phyloP scores from a whole-genome alignment of 805 yeast species.

The Metschnikowia amazonensis region DNA sequence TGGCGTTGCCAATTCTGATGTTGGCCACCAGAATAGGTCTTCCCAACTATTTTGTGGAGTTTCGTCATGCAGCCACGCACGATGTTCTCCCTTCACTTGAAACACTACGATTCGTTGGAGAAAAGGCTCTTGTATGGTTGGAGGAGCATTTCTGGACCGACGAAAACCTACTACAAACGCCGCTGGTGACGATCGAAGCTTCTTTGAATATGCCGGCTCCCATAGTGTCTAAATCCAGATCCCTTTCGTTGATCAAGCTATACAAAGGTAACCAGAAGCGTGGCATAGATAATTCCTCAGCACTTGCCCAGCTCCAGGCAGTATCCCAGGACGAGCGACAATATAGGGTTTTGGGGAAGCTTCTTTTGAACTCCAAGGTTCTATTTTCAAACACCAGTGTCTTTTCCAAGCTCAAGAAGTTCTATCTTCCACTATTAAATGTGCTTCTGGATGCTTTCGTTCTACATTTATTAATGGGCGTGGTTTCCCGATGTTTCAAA shows the following conservation, averaged over 20 bases:
- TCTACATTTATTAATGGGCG: not conserved
- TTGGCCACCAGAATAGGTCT: slow-evolving; percentile 66
- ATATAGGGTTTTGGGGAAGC: not conserved
- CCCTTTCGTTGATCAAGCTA: slow-evolving; percentile 2
- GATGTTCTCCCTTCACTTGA: slow-evolving; percentile 72
- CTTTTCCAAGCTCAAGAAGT: not conserved
- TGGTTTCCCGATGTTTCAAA: not conserved
- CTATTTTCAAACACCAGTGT: slow-evolving; percentile 1
- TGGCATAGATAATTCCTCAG: slow-evolving; percentile 1
- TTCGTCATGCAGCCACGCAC: slow-evolving; percentile 89
- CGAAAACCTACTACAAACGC: slow-evolving; percentile 6
- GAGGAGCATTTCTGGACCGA: slow-evolving; percentile 65
- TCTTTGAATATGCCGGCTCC: not conserved
- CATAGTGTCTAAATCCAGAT: not conserved
- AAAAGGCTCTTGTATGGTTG: slow-evolving; percentile 72
- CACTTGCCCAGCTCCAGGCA: not conserved
- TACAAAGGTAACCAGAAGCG: slow-evolving; percentile 3
- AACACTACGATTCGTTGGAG: slow-evolving; percentile 57
- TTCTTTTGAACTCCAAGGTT: slow-evolving; percentile 4
- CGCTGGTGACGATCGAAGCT: slow-evolving; percentile 1
- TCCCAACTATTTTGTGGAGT: slow-evolving; percentile 82
- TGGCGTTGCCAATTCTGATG: slow-evolving; percentile 72
- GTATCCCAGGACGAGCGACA: not conserved
- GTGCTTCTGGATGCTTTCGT: not conserved
- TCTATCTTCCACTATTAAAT: slow-evolving; percentile 5